phyloP scores from a whole-genome alignment of 495 filamentous ascomycete genomes.

The Hypomontagnella submonticulosa region DNA sequence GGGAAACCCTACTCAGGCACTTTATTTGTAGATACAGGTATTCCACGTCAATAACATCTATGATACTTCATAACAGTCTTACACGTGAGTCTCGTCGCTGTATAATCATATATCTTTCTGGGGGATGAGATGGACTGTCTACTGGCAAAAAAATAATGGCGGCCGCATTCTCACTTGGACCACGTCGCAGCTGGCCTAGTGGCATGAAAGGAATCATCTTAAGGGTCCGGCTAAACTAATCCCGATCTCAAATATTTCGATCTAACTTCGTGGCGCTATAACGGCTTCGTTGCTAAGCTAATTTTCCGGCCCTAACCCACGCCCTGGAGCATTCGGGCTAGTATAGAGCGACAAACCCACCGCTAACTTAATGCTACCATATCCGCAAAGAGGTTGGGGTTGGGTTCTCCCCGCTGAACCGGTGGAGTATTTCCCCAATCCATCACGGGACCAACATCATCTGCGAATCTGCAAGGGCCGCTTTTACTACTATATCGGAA shows the following conservation, averaged over 20 bases:
- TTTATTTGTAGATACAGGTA: conserved; percentile 28
- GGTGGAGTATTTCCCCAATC: conserved; percentile 37
- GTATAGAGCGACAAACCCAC: conserved; percentile 30
- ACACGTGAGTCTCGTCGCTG: not conserved
- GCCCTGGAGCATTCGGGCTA: conserved; percentile 27
- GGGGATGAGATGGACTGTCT: too few relatives aligned
- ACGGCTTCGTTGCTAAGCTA: conserved; percentile 10
- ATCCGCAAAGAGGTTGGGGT: conserved; percentile 20
- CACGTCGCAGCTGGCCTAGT: too few relatives aligned
- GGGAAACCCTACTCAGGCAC: conserved; percentile 5
- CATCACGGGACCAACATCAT: conserved; percentile 20
- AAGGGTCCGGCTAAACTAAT: not conserved
- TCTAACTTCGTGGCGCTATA: conserved; percentile 2
- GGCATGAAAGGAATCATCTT: too few relatives aligned
- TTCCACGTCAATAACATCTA: conserved; percentile 7
- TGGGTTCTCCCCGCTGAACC: conserved; percentile 20
- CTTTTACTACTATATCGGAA: conserved; percentile 3
- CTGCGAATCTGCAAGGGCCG: conserved; percentile 20
- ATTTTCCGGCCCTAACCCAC: conserved; percentile 23
- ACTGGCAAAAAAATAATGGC: too few relatives aligned
- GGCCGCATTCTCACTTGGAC: too few relatives aligned
- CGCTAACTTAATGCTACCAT: not conserved
- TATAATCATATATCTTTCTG: not conserved
- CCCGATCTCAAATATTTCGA: not conserved
- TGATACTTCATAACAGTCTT: not conserved